Percentiles rank a stretch among this genome's conserved stretches.
Evolutionary conservation across 2,329 filamentous ascomycete genomes (phyloP).

Genomic region (Cladobotryum protrusum): DNA sequence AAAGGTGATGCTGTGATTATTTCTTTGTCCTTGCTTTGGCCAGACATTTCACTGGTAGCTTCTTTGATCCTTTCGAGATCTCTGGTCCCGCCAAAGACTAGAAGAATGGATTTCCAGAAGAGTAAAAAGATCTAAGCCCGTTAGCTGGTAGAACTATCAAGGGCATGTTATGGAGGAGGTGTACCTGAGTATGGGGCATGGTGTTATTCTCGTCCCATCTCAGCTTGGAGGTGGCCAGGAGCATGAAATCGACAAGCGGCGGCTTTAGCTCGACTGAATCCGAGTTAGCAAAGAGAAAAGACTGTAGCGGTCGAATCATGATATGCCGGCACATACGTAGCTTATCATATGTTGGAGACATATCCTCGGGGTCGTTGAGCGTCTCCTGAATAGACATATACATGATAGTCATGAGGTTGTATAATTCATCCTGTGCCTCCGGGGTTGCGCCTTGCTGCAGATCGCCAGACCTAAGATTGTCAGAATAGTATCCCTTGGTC

Average conservation of each 20-base stretch:
- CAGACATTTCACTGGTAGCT: constrained; percentile 55
- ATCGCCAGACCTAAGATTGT: constrained; percentile 41
- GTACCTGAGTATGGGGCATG: constrained; percentile 58
- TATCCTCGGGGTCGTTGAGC: constrained; percentile 44
- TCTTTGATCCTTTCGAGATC: constrained; percentile 70
- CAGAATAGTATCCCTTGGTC: constrained; percentile 16
- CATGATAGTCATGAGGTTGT: constrained; percentile 58
- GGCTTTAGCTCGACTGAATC: constrained; percentile 53
- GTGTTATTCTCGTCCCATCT: constrained; percentile 65
- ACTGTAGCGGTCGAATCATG: neutral
- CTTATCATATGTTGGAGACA: constrained; percentile 41
- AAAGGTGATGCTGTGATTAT: constrained; percentile 87
- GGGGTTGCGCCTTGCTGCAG: constrained; percentile 38
- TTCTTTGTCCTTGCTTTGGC: constrained; percentile 61
- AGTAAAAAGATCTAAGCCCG: constrained; percentile 62
- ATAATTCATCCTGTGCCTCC: constrained; percentile 52
- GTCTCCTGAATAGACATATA: constrained; percentile 54
- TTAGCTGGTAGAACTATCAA: constrained; percentile 16
- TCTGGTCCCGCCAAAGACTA: constrained; percentile 74
- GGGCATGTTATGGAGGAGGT: neutral
- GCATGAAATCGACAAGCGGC: constrained; percentile 63
- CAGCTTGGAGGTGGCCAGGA: constrained; percentile 60
- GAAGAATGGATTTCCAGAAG: constrained; percentile 85
- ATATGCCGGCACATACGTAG: constrained; percentile 39
- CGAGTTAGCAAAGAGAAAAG: constrained; percentile 14